Evolutionary conservation across 2,329 filamentous ascomycete genomes (phyloP).

Genomic region (Aspergillus sclerotialis): DNA sequence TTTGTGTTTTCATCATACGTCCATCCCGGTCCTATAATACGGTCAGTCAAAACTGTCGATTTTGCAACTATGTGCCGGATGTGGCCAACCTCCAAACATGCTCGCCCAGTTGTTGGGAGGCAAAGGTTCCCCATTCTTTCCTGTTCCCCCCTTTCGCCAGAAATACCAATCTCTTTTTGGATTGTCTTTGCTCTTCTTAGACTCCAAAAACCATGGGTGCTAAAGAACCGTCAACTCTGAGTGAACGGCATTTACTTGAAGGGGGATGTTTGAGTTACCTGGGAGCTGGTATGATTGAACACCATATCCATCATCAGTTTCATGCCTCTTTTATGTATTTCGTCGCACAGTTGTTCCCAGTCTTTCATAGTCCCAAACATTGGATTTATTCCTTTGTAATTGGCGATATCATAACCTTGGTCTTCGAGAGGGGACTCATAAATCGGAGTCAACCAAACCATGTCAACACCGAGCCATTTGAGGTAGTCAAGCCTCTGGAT

Average conservation of each 20-base stretch:
- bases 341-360: constrained; percentile 30
- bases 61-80: background rate
- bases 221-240: constrained; percentile 22
- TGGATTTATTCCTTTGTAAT: constrained; percentile 34
- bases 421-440: constrained; percentile 42
- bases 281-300: constrained; percentile 30
- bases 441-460: constrained; percentile 33
- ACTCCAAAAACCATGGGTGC: constrained; percentile 54
- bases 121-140: constrained; percentile 47
- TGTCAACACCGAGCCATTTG: constrained; percentile 38
- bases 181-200: constrained; percentile 42
- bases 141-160: constrained; percentile 44
- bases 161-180: constrained; percentile 51
- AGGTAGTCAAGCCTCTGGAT: constrained; percentile 52
- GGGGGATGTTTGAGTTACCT: constrained; percentile 5
- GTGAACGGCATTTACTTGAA: too few species aligned
- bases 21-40: constrained; percentile 14
- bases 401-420: constrained; percentile 34
- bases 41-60: background rate
- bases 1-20: constrained; percentile 58
- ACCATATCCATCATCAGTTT: constrained; percentile 34
- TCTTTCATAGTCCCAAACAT: constrained; percentile 34
- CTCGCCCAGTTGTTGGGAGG: constrained; percentile 67
- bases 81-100: constrained; percentile 38
- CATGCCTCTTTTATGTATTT: constrained; percentile 30